phyloP scores from a whole-genome alignment of 208 protist species.

The Leishmania braziliensis region DNA sequence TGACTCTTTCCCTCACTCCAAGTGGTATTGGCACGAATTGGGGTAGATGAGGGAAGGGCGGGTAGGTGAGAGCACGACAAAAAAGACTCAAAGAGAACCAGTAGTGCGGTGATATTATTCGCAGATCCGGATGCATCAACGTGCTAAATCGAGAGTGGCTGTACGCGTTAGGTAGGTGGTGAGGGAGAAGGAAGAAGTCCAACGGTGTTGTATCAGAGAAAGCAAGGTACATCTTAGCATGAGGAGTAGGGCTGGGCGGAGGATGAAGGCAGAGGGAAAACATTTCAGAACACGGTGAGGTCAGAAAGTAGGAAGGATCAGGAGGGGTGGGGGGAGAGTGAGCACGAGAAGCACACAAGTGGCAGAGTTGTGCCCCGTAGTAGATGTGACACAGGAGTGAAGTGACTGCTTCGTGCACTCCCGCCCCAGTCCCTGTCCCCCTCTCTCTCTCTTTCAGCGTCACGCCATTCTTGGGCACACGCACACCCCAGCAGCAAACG shows the following conservation, averaged over 20 bases:
- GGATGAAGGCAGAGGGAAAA: background rate
- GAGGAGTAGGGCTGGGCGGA: background rate
- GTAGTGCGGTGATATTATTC: background rate
- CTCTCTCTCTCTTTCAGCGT: background rate
- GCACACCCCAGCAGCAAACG: background rate
- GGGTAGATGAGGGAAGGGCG: background rate
- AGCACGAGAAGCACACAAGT: background rate
- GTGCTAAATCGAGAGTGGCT: background rate
- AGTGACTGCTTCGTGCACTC: background rate
- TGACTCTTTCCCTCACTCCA: background rate
- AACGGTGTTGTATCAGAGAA: background rate
- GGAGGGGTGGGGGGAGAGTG: background rate
- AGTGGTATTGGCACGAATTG: background rate
- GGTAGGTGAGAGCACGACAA: background rate
- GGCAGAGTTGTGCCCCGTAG: background rate
- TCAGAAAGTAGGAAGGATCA: background rate
- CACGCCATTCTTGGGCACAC: background rate
- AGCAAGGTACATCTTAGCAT: no score
- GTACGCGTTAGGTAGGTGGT: background rate
- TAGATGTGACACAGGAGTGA: background rate
- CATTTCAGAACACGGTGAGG: background rate
- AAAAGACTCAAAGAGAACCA: background rate
- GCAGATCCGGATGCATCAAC: no score
- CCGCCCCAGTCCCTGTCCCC: background rate
- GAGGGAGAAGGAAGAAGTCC: background rate